Evolutionary conservation across 441 rosid species (phyloP).

Genomic region (Bocquillonia castaneifolia): DNA sequence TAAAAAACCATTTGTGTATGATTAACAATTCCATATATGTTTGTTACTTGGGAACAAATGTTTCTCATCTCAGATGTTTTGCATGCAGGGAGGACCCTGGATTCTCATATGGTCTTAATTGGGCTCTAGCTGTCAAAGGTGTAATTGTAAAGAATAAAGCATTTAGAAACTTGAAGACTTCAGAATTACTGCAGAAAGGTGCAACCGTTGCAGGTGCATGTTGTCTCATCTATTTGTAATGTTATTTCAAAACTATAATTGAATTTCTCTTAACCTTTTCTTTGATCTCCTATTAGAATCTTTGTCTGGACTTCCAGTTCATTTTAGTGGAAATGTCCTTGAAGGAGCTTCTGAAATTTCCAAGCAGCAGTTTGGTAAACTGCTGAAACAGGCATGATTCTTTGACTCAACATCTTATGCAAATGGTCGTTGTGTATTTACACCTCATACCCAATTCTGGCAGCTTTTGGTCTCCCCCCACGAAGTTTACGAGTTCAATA

Average conservation of each 20-base stretch:
- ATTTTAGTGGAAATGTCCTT: slow-evolving; percentile 31
- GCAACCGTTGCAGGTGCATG: slow-evolving; percentile 31
- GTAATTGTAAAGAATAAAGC: slow-evolving; percentile 34
- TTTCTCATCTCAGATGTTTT: background rate
- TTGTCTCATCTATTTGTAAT: background rate
- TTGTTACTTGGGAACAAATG: background rate
- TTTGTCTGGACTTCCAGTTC: slow-evolving; percentile 32
- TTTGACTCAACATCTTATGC: background rate
- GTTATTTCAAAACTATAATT: background rate
- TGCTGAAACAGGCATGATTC: slow-evolving; percentile 36
- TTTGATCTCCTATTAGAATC: slow-evolving; percentile 20
- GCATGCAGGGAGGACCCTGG: slow-evolving; percentile 24
- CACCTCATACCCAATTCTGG: background rate
- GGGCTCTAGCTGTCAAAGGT: slow-evolving; percentile 40
- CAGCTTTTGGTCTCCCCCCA: background rate
- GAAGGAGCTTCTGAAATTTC: slow-evolving; percentile 31
- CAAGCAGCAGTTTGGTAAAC: slow-evolving; percentile 32
- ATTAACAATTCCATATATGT: background rate
- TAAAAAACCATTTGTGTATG: background rate
- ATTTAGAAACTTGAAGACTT: slow-evolving; percentile 30
- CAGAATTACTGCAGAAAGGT: slow-evolving; percentile 35
- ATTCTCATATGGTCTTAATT: slow-evolving; percentile 32
- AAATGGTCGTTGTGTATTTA: background rate
- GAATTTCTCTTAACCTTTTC: background rate
- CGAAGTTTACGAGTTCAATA: background rate